Evolutionary conservation across 257 asterid genomes (phyloP), one percentile per base, ranked within the genome.

Genomic region (Scutellaria baicalensis): DNA sequence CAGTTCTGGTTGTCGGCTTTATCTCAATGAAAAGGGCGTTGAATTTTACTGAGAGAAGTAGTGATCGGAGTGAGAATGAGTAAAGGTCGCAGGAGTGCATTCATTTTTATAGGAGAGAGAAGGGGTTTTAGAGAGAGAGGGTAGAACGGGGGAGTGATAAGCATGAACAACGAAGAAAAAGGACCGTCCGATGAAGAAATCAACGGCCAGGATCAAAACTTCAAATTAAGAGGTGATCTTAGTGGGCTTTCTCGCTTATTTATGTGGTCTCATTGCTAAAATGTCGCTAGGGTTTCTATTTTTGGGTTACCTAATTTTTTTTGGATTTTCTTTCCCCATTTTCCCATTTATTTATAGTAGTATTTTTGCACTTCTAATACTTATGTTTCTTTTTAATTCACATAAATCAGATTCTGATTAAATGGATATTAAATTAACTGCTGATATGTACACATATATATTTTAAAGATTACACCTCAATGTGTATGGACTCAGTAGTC

Each of bases 141-240:
- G 38, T 13, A 12, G 48, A 33, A 56, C 42, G 16, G 27, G 8
- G 52, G 75, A 58, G 39, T 64, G 66, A 74, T 62, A 68, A 69
- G 79, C 58, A 43, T 49, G 78, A 69, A 56, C 43, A 5, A 56
- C 44, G 70, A 39, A 51, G 27, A 52, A 62, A 4, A 16, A 2
- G 18, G 49, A 27, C 85, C 85, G 79, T 67, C 35, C 13, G 85
- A 81, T 81, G 62, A 52, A n/a, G 13, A 49, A 9, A 47, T 71
- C 12, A 47, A 74, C 71, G 85, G 81, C 33, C 14, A 7, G 4
- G 79, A 74, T 75, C 49, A 33, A 70, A 42, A 65, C 51, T 20
- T 63, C 17, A 23, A 66, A 65, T 61, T 1, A 8, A 45, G 20
- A 43, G 23, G 13, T 39, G 17, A 12, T 62, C 31, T 27, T 2